Percentiles rank a stretch among this genome's conserved stretches.
These are phyloP conservation scores for Sporobolomyces roseus DNA, from an alignment of 768 basidiomycete genomes.

Conservation along the genomic window DNA sequence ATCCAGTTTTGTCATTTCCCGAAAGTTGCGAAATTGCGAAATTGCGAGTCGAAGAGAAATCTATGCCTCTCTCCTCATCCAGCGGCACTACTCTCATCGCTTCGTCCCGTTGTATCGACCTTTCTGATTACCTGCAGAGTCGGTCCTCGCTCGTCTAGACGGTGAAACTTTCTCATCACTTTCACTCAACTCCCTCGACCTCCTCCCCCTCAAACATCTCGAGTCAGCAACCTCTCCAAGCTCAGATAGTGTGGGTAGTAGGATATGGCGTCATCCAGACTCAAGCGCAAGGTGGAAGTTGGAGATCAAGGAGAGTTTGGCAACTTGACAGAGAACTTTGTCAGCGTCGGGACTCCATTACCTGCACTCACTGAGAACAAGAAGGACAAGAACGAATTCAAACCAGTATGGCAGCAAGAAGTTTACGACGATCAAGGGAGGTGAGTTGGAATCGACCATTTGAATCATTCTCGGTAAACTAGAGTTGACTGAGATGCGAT, in stretches of 20 bases:
- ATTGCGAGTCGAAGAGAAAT: no score
- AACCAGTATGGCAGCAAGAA: conserved; percentile 97
- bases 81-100: no score
- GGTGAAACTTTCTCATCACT: no score
- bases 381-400: conserved; percentile 88
- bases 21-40: no score
- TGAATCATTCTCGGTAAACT: background rate
- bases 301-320: conserved; percentile 56
- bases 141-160: no score
- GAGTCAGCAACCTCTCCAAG: no score
- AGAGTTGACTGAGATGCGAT: background rate
- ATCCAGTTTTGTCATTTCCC: no score
- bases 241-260: background rate
- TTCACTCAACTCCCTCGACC: no score
- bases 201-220: background rate
- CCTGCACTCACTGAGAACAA: conserved; percentile 79
- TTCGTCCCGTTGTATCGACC: no score
- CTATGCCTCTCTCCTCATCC: no score
- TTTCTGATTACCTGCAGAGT: no score
- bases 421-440: conserved; percentile 35
- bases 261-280: conserved; percentile 49
- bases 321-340: conserved; percentile 77
- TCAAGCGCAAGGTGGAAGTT: conserved; percentile 82
- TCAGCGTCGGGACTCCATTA: conserved; percentile 85
- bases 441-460: background rate